Conservation (phyloP, 495 filamentous ascomycete species). For the Aspergillus carlsbadensis region DNA sequence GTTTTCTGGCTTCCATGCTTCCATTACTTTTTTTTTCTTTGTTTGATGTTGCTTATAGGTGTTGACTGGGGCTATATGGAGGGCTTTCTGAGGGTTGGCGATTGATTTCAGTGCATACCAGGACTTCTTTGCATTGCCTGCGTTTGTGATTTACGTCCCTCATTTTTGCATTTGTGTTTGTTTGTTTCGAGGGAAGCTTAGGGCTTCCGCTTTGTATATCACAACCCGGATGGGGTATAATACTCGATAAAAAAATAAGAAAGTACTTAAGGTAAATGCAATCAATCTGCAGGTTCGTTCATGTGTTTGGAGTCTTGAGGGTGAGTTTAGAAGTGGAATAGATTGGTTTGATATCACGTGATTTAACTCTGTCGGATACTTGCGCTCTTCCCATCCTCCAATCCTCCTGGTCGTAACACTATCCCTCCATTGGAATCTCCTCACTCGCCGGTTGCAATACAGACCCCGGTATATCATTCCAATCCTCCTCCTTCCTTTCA, state of each 20-base stretch:
- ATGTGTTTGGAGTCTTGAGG: too few species aligned
- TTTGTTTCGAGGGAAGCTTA: background rate
- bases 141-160: constrained; percentile 13
- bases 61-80: constrained; percentile 26
- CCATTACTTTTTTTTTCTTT: constrained; percentile 18
- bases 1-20: constrained; percentile 16
- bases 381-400: background rate
- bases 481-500: background rate
- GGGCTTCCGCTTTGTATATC: constrained; percentile 8
- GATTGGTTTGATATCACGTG: constrained; percentile 12
- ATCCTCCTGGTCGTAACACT: background rate
- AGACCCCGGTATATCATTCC: background rate
- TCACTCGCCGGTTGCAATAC: background rate
- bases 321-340: too few species aligned
- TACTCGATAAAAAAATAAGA: constrained; percentile 8
- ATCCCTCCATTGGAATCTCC: constrained; percentile 9
- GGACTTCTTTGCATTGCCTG: constrained; percentile 20
- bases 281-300: background rate
- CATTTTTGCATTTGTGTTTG: constrained; percentile 14
- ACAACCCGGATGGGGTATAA: constrained; percentile 11
- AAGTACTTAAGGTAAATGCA: background rate
- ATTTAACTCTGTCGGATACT: background rate
- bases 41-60: constrained; percentile 23
- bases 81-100: constrained; percentile 20
- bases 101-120: constrained; percentile 34